Conservation (phyloP, 331 rosid genomes). For the Acacia concinna region DNA sequence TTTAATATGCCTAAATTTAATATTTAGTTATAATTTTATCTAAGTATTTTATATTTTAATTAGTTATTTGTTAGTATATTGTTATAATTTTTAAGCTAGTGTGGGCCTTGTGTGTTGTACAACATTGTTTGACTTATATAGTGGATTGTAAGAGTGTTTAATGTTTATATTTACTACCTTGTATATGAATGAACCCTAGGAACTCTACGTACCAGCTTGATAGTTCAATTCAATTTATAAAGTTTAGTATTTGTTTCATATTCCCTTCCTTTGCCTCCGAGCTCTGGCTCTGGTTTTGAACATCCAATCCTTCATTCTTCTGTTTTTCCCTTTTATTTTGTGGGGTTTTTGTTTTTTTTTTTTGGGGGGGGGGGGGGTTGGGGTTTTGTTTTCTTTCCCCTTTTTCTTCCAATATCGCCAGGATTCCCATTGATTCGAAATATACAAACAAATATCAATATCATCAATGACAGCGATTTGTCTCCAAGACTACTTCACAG, state of each 20-base stretch:
- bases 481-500: neutral
- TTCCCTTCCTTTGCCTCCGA: neutral
- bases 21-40: neutral
- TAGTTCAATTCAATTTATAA: neutral
- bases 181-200: neutral
- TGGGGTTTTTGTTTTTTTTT: too few species aligned
- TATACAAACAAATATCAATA: neutral
- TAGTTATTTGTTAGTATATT: neutral
- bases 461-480: neutral
- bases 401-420: neutral
- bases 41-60: neutral
- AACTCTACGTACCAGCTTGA: neutral
- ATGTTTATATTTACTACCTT: neutral
- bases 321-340: neutral
- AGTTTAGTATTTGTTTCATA: neutral
- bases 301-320: neutral
- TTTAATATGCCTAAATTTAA: neutral
- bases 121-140: neutral
- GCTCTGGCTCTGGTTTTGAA: neutral
- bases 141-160: neutral
- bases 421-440: neutral
- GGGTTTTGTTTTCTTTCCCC: neutral
- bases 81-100: neutral
- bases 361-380: too few species aligned
- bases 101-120: neutral